These are phyloP conservation scores for Clonostachys byssicola DNA, from an alignment of 2,329 filamentous ascomycete species.

Conservation along the genomic window DNA sequence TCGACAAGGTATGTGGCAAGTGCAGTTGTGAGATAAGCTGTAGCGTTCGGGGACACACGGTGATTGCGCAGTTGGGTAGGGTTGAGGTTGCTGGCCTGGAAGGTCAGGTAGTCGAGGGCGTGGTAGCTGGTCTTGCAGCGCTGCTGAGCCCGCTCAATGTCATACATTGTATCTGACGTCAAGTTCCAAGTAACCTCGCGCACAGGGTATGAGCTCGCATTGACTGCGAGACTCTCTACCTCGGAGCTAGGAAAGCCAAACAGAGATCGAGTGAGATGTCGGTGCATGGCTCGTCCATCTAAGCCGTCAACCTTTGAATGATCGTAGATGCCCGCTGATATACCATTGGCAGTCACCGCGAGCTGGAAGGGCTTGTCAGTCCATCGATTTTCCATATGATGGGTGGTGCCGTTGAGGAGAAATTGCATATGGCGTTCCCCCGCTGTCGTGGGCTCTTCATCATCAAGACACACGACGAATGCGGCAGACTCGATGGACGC, in stretches of 20 bases:
- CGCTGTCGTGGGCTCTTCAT: constrained; percentile 1
- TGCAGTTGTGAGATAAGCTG: not conserved
- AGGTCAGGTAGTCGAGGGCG: not conserved
- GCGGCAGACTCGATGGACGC: constrained; percentile 3
- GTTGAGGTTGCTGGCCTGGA: not conserved
- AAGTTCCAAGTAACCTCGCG: not conserved
- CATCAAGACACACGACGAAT: constrained; percentile 5
- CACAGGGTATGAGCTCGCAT: not conserved
- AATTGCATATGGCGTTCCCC: not conserved
- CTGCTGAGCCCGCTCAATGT: too few relatives aligned
- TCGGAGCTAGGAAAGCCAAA: not conserved
- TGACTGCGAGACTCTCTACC: not conserved
- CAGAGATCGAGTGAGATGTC: not conserved
- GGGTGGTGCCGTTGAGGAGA: constrained; percentile 1
- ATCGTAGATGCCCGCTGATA: constrained; percentile 4
- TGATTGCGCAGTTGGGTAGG: too few relatives aligned
- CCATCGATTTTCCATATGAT: constrained; percentile 3
- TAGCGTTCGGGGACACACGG: too few relatives aligned
- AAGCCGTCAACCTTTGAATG: constrained; percentile 5
- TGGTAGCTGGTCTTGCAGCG: too few relatives aligned
- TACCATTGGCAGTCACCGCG: constrained; percentile 3
- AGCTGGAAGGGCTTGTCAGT: constrained; percentile 5
- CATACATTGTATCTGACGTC: too few relatives aligned
- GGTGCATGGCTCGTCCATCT: not conserved
- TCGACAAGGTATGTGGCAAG: not conserved